phyloP scores from a whole-genome alignment of 106 monocot species.

The Dactylorhiza incarnata region DNA sequence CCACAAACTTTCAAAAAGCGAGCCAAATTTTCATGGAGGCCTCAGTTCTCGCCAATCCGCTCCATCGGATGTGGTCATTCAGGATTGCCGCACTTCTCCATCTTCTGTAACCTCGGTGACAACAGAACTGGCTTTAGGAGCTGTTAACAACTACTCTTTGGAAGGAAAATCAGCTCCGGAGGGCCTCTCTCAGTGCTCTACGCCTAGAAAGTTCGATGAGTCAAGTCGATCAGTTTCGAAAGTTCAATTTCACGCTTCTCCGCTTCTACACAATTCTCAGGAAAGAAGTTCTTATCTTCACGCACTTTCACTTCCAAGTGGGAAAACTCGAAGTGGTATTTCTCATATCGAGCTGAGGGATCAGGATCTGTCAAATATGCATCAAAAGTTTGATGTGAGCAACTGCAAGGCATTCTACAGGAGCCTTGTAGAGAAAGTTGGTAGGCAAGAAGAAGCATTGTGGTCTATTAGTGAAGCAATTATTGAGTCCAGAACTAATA shows the following conservation, averaged over 20 bases:
- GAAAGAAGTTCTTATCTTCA: neutral
- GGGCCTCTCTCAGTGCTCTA: slow-evolving; percentile 8
- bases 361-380: slow-evolving; percentile 11
- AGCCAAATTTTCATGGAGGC: slow-evolving; percentile 22
- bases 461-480: slow-evolving; percentile 38
- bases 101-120: slow-evolving; percentile 53
- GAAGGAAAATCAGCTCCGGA: slow-evolving; percentile 11
- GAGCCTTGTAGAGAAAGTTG: slow-evolving; percentile 53
- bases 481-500: slow-evolving; percentile 25
- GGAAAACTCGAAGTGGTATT: slow-evolving; percentile 6
- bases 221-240: slow-evolving; percentile 7
- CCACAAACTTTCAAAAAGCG: slow-evolving; percentile 30
- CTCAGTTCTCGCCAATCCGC: slow-evolving; percentile 13
- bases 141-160: slow-evolving; percentile 17
- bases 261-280: slow-evolving; percentile 4
- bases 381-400: slow-evolving; percentile 22
- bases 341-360: slow-evolving; percentile 6
- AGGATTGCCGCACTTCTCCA: slow-evolving; percentile 39
- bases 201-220: slow-evolving; percentile 22
- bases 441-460: slow-evolving; percentile 78
- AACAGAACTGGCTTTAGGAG: slow-evolving; percentile 77
- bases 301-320: neutral
- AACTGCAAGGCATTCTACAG: slow-evolving; percentile 51
- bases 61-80: slow-evolving; percentile 14
- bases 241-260: slow-evolving; percentile 9